phyloP scores from a whole-genome alignment of 306 rosid species.

The Prunus mira region DNA sequence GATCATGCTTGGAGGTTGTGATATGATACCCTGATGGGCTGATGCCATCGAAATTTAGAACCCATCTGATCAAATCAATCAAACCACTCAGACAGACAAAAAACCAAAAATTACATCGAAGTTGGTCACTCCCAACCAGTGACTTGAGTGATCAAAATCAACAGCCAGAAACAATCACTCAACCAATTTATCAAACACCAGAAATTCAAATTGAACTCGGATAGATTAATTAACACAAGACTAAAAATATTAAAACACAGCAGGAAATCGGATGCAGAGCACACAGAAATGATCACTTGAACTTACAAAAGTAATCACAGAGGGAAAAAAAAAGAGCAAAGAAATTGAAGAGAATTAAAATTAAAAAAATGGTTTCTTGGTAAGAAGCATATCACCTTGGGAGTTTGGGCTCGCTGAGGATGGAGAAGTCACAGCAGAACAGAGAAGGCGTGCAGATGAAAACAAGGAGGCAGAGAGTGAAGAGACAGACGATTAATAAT shows the following conservation, averaged over 20 bases:
- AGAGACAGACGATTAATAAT: neutral
- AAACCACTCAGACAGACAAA: neutral
- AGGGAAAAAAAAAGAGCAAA: neutral
- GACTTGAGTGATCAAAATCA: neutral
- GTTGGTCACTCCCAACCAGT: neutral
- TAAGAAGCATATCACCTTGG: slow-evolving; percentile 1
- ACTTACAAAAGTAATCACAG: neutral
- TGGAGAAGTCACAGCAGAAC: neutral
- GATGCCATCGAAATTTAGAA: neutral
- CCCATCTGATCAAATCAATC: neutral
- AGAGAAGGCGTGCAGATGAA: slow-evolving; percentile 7
- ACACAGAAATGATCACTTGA: neutral
- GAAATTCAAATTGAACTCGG: neutral
- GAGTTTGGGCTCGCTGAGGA: neutral
- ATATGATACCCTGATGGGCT: neutral
- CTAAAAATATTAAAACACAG: neutral
- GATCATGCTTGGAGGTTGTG: neutral
- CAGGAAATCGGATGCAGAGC: neutral
- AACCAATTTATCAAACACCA: neutral
- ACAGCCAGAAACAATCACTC: neutral
- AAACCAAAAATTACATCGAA: neutral
- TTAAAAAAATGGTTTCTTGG: neutral
- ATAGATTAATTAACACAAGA: neutral
- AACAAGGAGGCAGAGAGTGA: neutral
- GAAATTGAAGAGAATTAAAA: neutral